Evolutionary conservation across 495 filamentous ascomycete species (phyloP).

Genomic region (Hypoxylon trugodes): DNA sequence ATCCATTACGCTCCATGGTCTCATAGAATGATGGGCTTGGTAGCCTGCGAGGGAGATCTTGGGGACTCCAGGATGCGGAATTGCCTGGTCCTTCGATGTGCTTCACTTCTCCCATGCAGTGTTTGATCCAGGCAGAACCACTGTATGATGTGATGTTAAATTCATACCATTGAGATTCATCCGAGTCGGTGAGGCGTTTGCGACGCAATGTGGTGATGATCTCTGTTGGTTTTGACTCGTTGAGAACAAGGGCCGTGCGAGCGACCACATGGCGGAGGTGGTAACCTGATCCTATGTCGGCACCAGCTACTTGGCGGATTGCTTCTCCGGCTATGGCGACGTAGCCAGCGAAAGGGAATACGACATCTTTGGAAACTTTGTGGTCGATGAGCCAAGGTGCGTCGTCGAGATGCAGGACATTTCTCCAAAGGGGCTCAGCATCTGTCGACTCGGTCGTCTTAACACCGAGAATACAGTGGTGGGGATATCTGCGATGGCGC

Average conservation of each 20-base stretch:
- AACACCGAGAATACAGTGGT: conserved; percentile 58
- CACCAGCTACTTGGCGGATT: conserved; percentile 46
- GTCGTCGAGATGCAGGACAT: conserved; percentile 50
- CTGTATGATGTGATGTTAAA: conserved; percentile 55
- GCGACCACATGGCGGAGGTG: conserved; percentile 47
- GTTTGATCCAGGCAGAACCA: conserved; percentile 50
- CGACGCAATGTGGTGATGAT: conserved; percentile 53
- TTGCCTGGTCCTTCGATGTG: conserved; percentile 12
- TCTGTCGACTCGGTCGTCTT: conserved; percentile 45
- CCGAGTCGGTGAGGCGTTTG: conserved; percentile 43
- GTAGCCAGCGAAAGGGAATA: conserved; percentile 58
- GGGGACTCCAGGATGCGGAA: not conserved
- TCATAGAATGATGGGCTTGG: conserved; percentile 48
- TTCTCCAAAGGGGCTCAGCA: conserved; percentile 57
- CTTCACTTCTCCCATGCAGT: conserved; percentile 53
- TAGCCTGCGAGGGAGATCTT: conserved; percentile 14
- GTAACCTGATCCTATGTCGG: conserved; percentile 36
- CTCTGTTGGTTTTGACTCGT: conserved; percentile 46
- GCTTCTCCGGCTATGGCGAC: conserved; percentile 58
- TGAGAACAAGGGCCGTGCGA: conserved; percentile 49
- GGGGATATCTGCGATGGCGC: conserved; percentile 48
- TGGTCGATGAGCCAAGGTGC: conserved; percentile 59
- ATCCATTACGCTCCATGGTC: conserved; percentile 39
- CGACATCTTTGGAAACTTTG: conserved; percentile 44
- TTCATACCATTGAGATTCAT: conserved; percentile 52